Evolutionary conservation across 768 basidiomycete species (phyloP).

Genomic region (Rhodotorula taiwanensis): DNA sequence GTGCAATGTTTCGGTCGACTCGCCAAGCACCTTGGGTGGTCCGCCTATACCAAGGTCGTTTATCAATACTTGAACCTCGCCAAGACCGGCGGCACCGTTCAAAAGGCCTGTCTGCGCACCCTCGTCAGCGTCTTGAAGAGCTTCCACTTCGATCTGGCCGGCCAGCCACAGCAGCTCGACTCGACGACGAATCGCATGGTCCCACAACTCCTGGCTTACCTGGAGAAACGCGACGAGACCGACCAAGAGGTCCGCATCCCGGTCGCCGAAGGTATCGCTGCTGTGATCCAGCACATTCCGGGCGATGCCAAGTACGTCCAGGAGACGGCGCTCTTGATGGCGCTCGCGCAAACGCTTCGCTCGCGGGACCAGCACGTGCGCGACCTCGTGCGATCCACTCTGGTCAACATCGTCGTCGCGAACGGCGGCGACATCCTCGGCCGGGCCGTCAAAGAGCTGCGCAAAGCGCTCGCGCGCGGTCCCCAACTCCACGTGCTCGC

Average conservation of each 20-base stretch:
- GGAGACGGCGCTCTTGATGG: constrained; percentile 67
- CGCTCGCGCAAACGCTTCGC: constrained; percentile 80
- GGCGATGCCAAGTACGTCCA: constrained; percentile 58
- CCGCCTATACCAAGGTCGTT: constrained; percentile 68
- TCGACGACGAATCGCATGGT: constrained; percentile 58
- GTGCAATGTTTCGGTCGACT: constrained; percentile 71
- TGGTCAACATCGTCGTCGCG: constrained; percentile 67
- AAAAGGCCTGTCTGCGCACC: constrained; percentile 74
- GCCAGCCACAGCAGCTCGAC: constrained; percentile 39
- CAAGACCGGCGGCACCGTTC: constrained; percentile 56
- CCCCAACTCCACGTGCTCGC: constrained; percentile 92
- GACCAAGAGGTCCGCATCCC: constrained; percentile 85
- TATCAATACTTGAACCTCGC: constrained; percentile 68
- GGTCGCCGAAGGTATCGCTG: constrained; percentile 75
- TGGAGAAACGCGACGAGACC: constrained; percentile 68
- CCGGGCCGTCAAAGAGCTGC: constrained; percentile 66
- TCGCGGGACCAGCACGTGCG: constrained; percentile 89
- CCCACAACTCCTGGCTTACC: constrained; percentile 67
- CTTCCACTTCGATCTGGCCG: constrained; percentile 84
- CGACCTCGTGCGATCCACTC: constrained; percentile 72
- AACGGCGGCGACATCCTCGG: constrained; percentile 71
- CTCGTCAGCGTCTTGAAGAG: constrained; percentile 77
- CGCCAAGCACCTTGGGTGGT: constrained; percentile 71
- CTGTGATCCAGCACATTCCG: constrained; percentile 75
- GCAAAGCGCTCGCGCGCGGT: constrained; percentile 76